Base-by-base conservation (phyloP, 106 monocot species). In the Dendrobium catenatum region DNA sequence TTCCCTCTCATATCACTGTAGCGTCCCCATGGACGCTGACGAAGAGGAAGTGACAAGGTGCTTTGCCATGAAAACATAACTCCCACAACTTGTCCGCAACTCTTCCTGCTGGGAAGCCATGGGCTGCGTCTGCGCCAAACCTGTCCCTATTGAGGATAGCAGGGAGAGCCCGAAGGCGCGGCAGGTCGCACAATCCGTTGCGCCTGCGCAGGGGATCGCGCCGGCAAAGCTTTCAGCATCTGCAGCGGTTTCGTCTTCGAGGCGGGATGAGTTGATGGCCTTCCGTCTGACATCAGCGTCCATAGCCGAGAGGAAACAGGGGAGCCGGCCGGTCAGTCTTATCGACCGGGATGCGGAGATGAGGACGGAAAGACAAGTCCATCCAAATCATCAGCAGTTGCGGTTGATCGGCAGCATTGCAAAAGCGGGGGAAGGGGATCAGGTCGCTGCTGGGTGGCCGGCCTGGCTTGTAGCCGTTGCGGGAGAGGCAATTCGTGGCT, bases 91-190 rank as follows among this genome's bases (percentile, higher is more conserved):
- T 40, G 13, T 5, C 33, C 37, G 72, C 11, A 9, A 9, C 72
- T 10, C 4, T 37, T 72, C 3, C 13, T 37, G 33, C 10, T 31
- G 29, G 3, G 49, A 16, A 48, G 58, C 72, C 70, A 95, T 95
- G 94, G 90, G 94, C 64, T 89, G 94, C 84, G 78, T 85, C 79
- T 95, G 92, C 75, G 84, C 91, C 66, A 90, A 88, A 82, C 77
- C 90, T 33, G 82, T 76, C 72, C 85, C 82, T 19, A 77, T 88
- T 68, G 88, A 89, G 46, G 89, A 88, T 81, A 81, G 83, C 85
- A 79, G 74, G 47, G 83, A 82, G 67, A 78, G 77, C 73, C 86
- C 88, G 55, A 58, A 72, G 46, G 9, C 27, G 46, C 51, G 56
- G 81, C 51, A 78, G 79, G 33, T 76, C 70, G 72, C 77, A 37